Evolutionary conservation across 768 basidiomycete species (phyloP).

Genomic region (Trametes villosa): DNA sequence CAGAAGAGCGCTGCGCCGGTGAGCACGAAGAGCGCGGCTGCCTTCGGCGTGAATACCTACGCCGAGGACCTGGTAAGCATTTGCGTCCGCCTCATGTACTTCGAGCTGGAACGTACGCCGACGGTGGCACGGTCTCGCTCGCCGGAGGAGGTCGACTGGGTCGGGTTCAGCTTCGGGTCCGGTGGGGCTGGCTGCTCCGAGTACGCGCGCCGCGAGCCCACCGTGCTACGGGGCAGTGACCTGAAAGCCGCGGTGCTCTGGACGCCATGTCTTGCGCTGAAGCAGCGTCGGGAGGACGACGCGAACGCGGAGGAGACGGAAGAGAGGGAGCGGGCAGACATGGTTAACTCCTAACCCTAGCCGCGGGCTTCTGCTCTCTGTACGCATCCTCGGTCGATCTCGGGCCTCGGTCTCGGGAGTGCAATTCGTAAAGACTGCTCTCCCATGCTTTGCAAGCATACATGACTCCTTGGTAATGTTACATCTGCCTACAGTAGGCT

Average conservation of each 20-base stretch:
- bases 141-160: constrained; percentile 24
- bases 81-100: no score
- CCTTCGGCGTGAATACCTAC: constrained; percentile 90
- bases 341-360: constrained; percentile 21
- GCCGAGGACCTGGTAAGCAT: neutral
- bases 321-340: constrained; percentile 21
- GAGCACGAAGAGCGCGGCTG: constrained; percentile 82
- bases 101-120: constrained; percentile 17
- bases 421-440: no score
- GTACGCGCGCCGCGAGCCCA: constrained; percentile 12
- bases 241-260: neutral
- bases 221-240: no score
- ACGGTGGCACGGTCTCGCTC: constrained; percentile 27
- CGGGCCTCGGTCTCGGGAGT: neutral
- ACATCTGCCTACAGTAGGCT: neutral
- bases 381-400: neutral
- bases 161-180: constrained; percentile 19
- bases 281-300: constrained; percentile 3
- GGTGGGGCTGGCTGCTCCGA: constrained; percentile 13
- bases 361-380: neutral
- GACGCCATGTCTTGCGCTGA: neutral
- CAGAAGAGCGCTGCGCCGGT: constrained; percentile 82
- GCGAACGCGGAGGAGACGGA: constrained; percentile 2
- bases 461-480: neutral
- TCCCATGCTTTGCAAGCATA: neutral